These are phyloP conservation scores for Thelonectria rubi DNA, from an alignment of 2,329 filamentous ascomycete genomes.

Conservation along the genomic window DNA sequence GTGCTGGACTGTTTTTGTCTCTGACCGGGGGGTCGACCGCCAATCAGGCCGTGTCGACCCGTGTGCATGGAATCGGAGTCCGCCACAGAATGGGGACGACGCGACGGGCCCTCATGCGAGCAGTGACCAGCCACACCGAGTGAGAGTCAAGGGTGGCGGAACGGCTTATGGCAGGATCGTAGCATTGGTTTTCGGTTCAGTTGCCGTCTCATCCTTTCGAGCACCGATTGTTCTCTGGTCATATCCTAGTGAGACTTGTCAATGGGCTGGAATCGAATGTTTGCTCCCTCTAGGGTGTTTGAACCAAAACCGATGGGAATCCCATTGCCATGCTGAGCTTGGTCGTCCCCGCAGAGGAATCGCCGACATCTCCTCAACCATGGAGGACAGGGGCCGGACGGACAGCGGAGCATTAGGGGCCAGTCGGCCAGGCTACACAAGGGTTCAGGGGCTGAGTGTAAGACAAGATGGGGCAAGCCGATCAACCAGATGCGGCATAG, in stretches of 20 bases:
- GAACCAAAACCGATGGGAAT: conserved; percentile 12
- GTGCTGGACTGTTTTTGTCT: conserved; percentile 24
- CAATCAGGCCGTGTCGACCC: conserved; percentile 43
- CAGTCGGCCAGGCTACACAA: conserved; percentile 20
- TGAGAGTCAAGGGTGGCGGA: background rate
- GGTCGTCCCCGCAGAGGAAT: conserved; percentile 29
- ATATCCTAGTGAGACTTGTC: background rate
- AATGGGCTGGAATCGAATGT: conserved; percentile 12
- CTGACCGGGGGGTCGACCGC: conserved; percentile 35
- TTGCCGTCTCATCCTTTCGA: conserved; percentile 23
- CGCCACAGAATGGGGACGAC: conserved; percentile 33
- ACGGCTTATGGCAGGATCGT: background rate
- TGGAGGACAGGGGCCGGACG: background rate
- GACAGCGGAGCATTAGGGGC: conserved; percentile 40
- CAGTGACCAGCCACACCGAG: conserved; percentile 26
- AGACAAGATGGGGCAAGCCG: conserved; percentile 32
- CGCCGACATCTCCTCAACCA: conserved; percentile 21
- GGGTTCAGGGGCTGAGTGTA: conserved; percentile 31
- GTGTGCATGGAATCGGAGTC: conserved; percentile 34
- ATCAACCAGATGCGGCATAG: conserved; percentile 38
- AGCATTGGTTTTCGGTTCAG: conserved; percentile 8
- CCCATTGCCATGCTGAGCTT: conserved; percentile 18
- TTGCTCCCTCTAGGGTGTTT: conserved; percentile 12
- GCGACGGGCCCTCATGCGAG: conserved; percentile 29
- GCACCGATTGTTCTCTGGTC: conserved; percentile 14